These are phyloP conservation scores for Pestalotiopsis sp. DNA, from an alignment of 2,329 filamentous ascomycete species.

Conservation along the genomic window DNA sequence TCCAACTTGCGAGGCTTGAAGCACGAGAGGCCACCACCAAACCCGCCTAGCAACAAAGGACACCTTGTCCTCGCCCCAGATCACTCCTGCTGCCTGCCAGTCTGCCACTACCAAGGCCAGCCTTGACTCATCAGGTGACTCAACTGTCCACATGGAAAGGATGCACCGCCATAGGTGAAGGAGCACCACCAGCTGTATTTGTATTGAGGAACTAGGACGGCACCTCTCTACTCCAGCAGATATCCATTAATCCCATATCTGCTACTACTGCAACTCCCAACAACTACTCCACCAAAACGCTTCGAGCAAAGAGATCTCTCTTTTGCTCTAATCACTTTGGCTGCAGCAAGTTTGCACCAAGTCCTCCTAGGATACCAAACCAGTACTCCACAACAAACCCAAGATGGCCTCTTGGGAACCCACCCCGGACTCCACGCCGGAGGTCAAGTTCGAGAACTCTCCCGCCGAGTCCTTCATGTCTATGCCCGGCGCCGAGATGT, in stretches of 20 bases:
- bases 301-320: constrained; percentile 20
- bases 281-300: constrained; percentile 15
- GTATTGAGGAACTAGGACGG: constrained; percentile 43
- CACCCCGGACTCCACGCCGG: constrained; percentile 38
- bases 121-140: constrained; percentile 24
- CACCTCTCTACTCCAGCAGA: constrained; percentile 36
- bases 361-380: constrained; percentile 26
- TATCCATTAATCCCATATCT: constrained; percentile 4
- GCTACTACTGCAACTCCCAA: constrained; percentile 15
- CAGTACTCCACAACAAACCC: constrained; percentile 9
- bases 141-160: constrained; percentile 12
- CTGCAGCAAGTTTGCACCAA: constrained; percentile 19
- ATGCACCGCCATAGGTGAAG: constrained; percentile 25
- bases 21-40: not conserved
- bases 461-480: constrained; percentile 59
- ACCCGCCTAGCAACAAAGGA: constrained; percentile 9
- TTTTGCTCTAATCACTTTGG: constrained; percentile 17
- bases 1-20: constrained; percentile 7
- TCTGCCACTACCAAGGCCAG: not conserved
- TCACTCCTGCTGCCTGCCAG: constrained; percentile 13
- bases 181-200: constrained; percentile 26
- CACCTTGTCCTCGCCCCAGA: constrained; percentile 16
- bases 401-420: constrained; percentile 46
- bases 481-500: constrained; percentile 50
- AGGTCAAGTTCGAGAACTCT: constrained; percentile 56